Evolutionary conservation across 257 asterid genomes (phyloP), one percentile per base, ranked within the genome.

Genomic region (Solanum gracilifrons): DNA sequence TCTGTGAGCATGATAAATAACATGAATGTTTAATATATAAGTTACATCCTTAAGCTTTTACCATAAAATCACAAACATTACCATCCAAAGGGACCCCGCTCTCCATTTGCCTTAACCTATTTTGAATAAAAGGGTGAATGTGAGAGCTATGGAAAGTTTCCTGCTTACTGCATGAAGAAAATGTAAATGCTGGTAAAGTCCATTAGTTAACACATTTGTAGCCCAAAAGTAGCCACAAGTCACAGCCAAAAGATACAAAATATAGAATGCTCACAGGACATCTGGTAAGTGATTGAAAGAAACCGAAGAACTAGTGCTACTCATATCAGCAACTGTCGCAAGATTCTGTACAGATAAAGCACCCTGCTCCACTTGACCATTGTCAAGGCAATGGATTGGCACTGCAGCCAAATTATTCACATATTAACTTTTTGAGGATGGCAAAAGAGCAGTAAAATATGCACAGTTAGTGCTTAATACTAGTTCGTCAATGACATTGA

Each of bases 81-180:
- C 90, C 84, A 69, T 87, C 88, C 84, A 88, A 88, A 89, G 85
- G 85, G 86, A 89, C 51, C 55, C 90, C 90, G 79, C 75, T 90
- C 84, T 91, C 92, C 90, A 90, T 85, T 88, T 91, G 94, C 90
- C 87, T 87, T 91, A 94, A 87, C 80, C 90, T 92, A 87, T 92
- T 89, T 90, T 89, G 91, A 89, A 92, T 89, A 88, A 92, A 90
- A 43, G 98, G 98, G 84, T 93, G 98, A 48, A 94, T 87, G 87
- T 89, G 93, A 76, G 96, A 91, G 90, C 89, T 87, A 85, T 58
- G 89, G 80, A 62, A 83, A 60, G 31, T 83, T 85, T 92, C 95
- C 87, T 88, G 90, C 84, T 91, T 89, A 88, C 99, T 97, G 90
- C 90, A 92, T n/a, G 51, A 85, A 27, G 74, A 71, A 74, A 88